Evolutionary conservation across 106 monocot genomes (phyloP).

Genomic region (Ottelia alismoides): DNA sequence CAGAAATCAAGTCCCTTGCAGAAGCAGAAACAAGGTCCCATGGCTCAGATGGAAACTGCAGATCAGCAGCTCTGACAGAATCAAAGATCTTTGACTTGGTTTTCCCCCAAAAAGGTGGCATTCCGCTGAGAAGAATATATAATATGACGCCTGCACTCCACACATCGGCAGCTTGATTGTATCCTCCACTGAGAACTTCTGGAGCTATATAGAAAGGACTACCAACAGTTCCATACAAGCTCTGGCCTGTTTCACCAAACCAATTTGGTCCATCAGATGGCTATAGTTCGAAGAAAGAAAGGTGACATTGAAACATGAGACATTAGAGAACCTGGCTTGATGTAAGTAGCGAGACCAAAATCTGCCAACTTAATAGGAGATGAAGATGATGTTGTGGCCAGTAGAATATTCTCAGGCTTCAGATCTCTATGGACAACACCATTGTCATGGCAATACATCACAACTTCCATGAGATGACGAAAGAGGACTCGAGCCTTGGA

Average conservation of each 20-base stretch:
- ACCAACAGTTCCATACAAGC: conserved; percentile 68
- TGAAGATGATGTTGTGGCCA: conserved; percentile 44
- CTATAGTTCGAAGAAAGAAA: not conserved
- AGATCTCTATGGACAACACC: conserved; percentile 88
- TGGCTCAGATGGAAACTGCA: conserved; percentile 61
- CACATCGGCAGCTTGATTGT: conserved; percentile 87
- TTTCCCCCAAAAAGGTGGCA: conserved; percentile 96
- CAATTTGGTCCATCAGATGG: not conserved
- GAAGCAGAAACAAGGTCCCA: conserved; percentile 65
- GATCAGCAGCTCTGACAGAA: conserved; percentile 52
- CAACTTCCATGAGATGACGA: conserved; percentile 64
- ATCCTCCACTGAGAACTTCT: conserved; percentile 79
- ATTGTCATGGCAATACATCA: conserved; percentile 68
- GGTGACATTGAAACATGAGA: not conserved
- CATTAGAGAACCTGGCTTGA: conserved; percentile 48
- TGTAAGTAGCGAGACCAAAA: conserved; percentile 84
- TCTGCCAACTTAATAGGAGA: conserved; percentile 87
- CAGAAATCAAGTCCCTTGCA: conserved; percentile 56
- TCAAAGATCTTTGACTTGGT: conserved; percentile 89
- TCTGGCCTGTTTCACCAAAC: conserved; percentile 38
- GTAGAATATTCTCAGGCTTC: conserved; percentile 88
- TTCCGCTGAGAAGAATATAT: conserved; percentile 84
- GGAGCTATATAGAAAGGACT: conserved; percentile 98
- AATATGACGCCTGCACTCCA: conserved; percentile 94
- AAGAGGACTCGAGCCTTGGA: conserved; percentile 45